These are phyloP conservation scores for Coriaria nepalensis DNA, from an alignment of 306 rosid species.

Conservation along the genomic window DNA sequence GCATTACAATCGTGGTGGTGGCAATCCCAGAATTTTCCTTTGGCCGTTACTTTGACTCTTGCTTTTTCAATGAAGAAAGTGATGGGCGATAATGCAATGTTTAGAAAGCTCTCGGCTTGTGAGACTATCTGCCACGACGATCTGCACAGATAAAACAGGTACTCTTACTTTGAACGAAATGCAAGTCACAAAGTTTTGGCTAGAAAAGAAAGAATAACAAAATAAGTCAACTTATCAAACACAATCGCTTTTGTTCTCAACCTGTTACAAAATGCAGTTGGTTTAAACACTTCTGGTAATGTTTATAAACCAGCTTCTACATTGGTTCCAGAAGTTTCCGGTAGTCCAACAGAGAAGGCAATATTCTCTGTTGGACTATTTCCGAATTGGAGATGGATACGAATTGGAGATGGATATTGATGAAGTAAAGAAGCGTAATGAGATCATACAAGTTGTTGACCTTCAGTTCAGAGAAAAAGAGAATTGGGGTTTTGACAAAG, in stretches of 20 bases:
- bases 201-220: conserved; percentile 7
- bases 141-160: conserved; percentile 20
- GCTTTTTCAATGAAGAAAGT: conserved; percentile 18
- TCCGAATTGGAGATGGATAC: conserved; percentile 8
- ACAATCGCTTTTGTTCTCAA: not conserved
- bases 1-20: conserved; percentile 16
- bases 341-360: conserved; percentile 20
- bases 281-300: conserved; percentile 15
- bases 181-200: conserved; percentile 20
- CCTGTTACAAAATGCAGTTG: conserved; percentile 12
- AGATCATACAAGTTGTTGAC: conserved; percentile 15
- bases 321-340: conserved; percentile 10
- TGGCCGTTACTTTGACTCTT: conserved; percentile 17
- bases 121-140: conserved; percentile 15
- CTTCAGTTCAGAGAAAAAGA: conserved; percentile 18
- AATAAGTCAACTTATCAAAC: not conserved
- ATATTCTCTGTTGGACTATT: conserved; percentile 15
- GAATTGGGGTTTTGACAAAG: conserved; percentile 12
- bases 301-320: conserved; percentile 4
- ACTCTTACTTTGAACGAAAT: conserved; percentile 19
- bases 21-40: conserved; percentile 19
- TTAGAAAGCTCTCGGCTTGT: conserved; percentile 18
- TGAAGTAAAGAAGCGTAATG: conserved; percentile 13
- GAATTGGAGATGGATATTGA: conserved; percentile 13
- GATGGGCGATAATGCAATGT: conserved; percentile 22